Evolutionary conservation across 305 asterid species (phyloP), one percentile per base, ranked within the genome.

Genomic region (Fraxinus sp.): DNA sequence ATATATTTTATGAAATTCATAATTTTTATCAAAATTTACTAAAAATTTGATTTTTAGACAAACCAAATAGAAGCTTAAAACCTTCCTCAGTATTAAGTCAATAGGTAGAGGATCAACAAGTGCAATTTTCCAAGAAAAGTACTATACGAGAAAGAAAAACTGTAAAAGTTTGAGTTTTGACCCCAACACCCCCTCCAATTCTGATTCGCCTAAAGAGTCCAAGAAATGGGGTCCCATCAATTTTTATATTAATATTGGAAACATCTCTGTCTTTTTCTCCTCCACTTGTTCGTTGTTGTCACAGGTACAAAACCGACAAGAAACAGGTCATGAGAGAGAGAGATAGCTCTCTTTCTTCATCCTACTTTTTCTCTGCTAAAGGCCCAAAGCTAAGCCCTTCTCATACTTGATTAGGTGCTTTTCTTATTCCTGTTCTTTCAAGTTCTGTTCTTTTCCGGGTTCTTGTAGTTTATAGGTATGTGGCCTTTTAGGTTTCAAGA

Each of bases 211-310:
- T 32, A 46, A 70, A 70, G 30, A 28, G 75, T 71, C 41, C 44
- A 16, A 0, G 76, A 71, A 32, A 13, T 32, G 41, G 35, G 76
- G 76, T 14, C 76, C 76, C 44, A 14, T 28, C 22, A 71, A 13
- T 32, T 71, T 32, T 13, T 30, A 5, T 68, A 30, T 14, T 55
- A 22, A 46, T 3, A 32, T 33, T 32, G 24, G 24, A 71, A 71
- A 71, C 76, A 32, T 33, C 46, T 32, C 24, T 32, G 41, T 68
- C 75, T 71, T 44, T 33, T 14, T 71, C 46, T 33, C 46, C 28
- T 71, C 76, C 46, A 71, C 76, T 32, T 14, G 76, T 70, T 70
- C 36, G 76, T 70, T 70, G 76, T 71, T 16, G 76, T 71, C 76
- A 71, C 26, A 71, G 76, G 26, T 16, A 16, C 46, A 71, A 33